phyloP scores from a whole-genome alignment of 1,139 yeast species.

The Blastobotrys malaysiensis region DNA sequence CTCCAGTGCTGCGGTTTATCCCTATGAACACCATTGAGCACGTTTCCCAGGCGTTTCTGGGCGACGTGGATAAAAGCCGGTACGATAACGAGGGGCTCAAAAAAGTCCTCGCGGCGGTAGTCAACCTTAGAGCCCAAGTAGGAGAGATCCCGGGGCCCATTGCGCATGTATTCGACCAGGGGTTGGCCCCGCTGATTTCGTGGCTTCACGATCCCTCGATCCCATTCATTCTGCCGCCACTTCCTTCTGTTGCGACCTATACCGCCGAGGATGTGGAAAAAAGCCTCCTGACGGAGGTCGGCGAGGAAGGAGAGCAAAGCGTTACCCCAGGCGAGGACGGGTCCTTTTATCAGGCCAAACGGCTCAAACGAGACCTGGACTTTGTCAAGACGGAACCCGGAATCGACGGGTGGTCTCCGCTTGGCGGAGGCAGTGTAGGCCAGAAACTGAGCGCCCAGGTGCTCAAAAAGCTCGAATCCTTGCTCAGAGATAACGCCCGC shows the following conservation, averaged over 20 bases:
- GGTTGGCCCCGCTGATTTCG: constrained; percentile 53
- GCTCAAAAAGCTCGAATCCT: constrained; percentile 23
- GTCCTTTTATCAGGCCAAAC: constrained; percentile 59
- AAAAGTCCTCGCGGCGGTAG: constrained; percentile 73
- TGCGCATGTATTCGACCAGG: constrained; percentile 66
- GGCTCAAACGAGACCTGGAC: constrained; percentile 52
- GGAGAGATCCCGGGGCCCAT: constrained; percentile 80
- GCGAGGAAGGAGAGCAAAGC: constrained; percentile 21
- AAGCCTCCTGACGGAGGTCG: constrained; percentile 73
- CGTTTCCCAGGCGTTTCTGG: constrained; percentile 21
- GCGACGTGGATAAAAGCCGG: constrained; percentile 8
- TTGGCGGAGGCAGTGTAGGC: too few species aligned
- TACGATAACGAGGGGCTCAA: constrained; percentile 16
- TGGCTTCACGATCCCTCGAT: constrained; percentile 44
- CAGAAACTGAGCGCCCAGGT: neutral
- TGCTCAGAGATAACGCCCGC: constrained; percentile 18
- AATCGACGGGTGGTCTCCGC: neutral
- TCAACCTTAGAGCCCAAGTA: constrained; percentile 75
- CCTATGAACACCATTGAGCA: constrained; percentile 84
- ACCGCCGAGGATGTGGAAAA: constrained; percentile 71
- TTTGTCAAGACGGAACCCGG: constrained; percentile 14
- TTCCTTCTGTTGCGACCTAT: constrained; percentile 58
- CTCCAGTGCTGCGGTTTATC: constrained; percentile 63
- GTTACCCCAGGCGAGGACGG: constrained; percentile 12
- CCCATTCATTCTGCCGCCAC: constrained; percentile 78